Base-by-base conservation (phyloP, 331 rosid genomes). In the Cydonia oblonga region DNA sequence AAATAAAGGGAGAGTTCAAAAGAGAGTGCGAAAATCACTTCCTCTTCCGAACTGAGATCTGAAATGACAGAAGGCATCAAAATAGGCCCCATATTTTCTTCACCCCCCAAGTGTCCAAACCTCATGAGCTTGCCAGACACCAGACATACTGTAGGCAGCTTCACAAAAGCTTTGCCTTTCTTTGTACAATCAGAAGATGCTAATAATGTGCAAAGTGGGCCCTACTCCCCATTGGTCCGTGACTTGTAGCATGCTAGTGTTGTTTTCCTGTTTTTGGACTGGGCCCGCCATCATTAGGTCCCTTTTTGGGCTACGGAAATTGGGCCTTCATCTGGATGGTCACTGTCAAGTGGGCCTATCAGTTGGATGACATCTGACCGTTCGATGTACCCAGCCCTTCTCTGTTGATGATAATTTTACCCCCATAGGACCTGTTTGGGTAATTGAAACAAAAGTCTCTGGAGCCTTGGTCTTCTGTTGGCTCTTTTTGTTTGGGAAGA, bases 101-200 rank as follows among this genome's bases (percentile, higher is more conserved):
- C 14, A n/a, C 6, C 12, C 5, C 22, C 49, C 13, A 54, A 14
- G 72, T 66, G 53, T 69, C 74, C 52, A 68, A 72, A 1, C 15
- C 33, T 33, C 18, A 65, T 23, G 76, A 59, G 76, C 73, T 81
- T 61, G 70, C 54, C 77, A 62, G 66, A 61, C 44, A 38, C 64
- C 82, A 54, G 84, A 86, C 88, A 81, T 52, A 59, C 51, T 58
- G 78, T 54, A 65, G 83, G 78, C 88, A 79, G 87, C 76, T 84
- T 79, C 71, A 64, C 57, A 79, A 60, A 81, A 79, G 49, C 70
- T 14, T 40, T 75, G 79, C 70, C 77, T 75, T 75, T 72, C 79
- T 66, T 62, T 79, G 79, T 52, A 60, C 83, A 65, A n/a, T 59
- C 72, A 60, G 25, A 2, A 62, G 53, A 26, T 76, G 14, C 70